Evolutionary conservation across 2,329 filamentous ascomycete species (phyloP).

Genomic region (Akanthomyces lecanii): DNA sequence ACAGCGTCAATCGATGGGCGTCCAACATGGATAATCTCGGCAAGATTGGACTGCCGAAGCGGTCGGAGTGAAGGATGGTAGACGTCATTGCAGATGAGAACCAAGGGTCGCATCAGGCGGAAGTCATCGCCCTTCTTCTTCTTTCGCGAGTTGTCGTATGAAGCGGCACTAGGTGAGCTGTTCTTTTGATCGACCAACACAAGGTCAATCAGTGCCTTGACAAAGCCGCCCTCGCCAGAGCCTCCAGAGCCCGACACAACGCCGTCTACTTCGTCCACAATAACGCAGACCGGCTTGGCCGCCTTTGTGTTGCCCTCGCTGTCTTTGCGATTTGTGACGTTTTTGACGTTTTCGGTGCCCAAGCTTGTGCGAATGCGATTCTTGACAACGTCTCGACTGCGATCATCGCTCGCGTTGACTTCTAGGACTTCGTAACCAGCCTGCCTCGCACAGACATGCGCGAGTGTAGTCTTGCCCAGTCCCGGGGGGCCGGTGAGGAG

Average conservation of each 20-base stretch:
- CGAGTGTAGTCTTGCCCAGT: conserved; percentile 90
- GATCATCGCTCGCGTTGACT: conserved; percentile 96
- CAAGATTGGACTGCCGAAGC: conserved; percentile 76
- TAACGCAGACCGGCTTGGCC: conserved; percentile 83
- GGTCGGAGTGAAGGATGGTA: conserved; percentile 87
- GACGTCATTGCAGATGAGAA: conserved; percentile 95
- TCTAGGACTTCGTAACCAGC: conserved; percentile 96
- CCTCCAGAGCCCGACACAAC: conserved; percentile 75
- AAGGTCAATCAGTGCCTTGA: conserved; percentile 90
- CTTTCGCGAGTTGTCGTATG: conserved; percentile 29
- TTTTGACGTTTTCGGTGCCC: conserved; percentile 89
- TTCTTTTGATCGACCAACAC: conserved; percentile 86
- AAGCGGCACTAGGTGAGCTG: conserved; percentile 26
- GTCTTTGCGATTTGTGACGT: conserved; percentile 58
- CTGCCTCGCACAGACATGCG: conserved; percentile 91
- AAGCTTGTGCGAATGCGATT: conserved; percentile 87
- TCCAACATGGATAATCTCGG: conserved; percentile 87
- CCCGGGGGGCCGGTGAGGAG: conserved; percentile 89
- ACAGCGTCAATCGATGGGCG: conserved; percentile 86
- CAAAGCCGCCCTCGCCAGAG: conserved; percentile 86
- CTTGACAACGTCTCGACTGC: conserved; percentile 84
- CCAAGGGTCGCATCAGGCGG: conserved; percentile 77
- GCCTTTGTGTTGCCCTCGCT: conserved; percentile 58
- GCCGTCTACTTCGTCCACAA: conserved; percentile 96
- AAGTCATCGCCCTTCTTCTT: conserved; percentile 84